Base-by-base conservation (phyloP, 495 filamentous ascomycete genomes). In the Friedmanniomyces simplex region DNA sequence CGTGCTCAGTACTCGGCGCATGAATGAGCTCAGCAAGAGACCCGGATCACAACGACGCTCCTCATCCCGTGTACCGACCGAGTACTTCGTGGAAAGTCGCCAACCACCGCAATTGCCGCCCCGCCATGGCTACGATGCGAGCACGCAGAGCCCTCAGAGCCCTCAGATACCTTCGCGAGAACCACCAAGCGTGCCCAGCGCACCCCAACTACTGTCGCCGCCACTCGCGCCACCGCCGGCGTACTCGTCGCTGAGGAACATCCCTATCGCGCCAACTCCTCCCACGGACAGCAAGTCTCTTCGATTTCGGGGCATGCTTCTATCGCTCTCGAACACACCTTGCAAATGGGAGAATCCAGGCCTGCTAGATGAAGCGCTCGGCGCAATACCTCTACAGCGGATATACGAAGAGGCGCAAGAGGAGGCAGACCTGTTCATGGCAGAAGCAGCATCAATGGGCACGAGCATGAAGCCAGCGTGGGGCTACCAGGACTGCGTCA, bases 401-500 rank as follows among this genome's bases (percentile, higher is more conserved):
- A 84, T 99, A 65, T 96, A 97, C 69, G 79, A 84, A 48, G 90
- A 96, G 66, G 93, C 93, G 37, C 89, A 97, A 66, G 90, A 97
- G 64, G 91, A 97, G 68, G 82, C 79, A 53, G 85, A 96, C 63
- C 83, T 96, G 39, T 73, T 95, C 56, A 80, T 86, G 63, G 93
- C 89, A 0, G 80, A 91, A 68, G 91, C 93, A 11, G 86, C 84
- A 63, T 91, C 87, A 62, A 79, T 95, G 67, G 87, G 85, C 1
- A 79, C 84, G 49, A 81, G 81, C 22, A 77, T 79, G 55, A 87
- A 85, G 64, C 81, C 91, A 16, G 88, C 93, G 78, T 99, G 94
- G 94, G 91, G 89, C 14, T 96, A 96, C 66, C 94, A 97, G 71
- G 93, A 99, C 74, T 99, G 91, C 74, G 88, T 96, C 30, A 85